Evolutionary conservation across 2,329 filamentous ascomycete genomes (phyloP).

Genomic region (Ophiostoma ulmi): DNA sequence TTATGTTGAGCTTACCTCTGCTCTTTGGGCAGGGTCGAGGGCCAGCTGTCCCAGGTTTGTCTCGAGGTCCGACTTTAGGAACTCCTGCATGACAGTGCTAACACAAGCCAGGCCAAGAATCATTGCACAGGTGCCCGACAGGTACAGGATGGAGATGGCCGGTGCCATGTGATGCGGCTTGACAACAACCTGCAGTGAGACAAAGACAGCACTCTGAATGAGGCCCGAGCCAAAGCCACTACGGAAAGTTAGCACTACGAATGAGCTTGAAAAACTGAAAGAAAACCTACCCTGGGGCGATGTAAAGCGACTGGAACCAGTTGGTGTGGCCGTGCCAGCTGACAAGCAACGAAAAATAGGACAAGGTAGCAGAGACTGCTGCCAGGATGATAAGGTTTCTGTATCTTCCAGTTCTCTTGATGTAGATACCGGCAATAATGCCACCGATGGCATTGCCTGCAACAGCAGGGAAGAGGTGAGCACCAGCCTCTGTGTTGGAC

Average conservation of each 20-base stretch:
- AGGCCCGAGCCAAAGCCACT: slow-evolving; percentile 41
- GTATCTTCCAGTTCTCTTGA: slow-evolving; percentile 56
- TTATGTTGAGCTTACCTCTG: slow-evolving; percentile 27
- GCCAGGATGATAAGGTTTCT: slow-evolving; percentile 50
- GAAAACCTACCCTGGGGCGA: slow-evolving; percentile 45
- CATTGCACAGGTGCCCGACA: slow-evolving; percentile 36
- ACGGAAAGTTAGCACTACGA: slow-evolving; percentile 17
- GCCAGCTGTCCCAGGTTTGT: slow-evolving; percentile 29
- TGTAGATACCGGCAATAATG: slow-evolving; percentile 53
- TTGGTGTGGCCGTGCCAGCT: slow-evolving; percentile 57
- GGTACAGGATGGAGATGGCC: slow-evolving; percentile 40
- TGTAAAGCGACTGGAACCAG: slow-evolving; percentile 53
- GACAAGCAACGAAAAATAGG: slow-evolving; percentile 50
- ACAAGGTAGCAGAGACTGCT: slow-evolving; percentile 44
- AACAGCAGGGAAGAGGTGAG: slow-evolving; percentile 62
- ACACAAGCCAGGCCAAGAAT: slow-evolving; percentile 39
- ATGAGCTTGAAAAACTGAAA: neutral
- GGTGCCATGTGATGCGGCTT: slow-evolving; percentile 38
- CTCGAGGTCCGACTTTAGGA: slow-evolving; percentile 28
- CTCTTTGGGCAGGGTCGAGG: slow-evolving; percentile 26
- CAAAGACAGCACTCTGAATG: slow-evolving; percentile 39
- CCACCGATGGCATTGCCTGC: slow-evolving; percentile 62
- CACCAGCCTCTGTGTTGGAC: slow-evolving; percentile 53
- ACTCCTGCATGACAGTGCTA: slow-evolving; percentile 35
- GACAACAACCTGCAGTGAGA: slow-evolving; percentile 40